Conservation (phyloP, 179 eudicot genomes). For the Spinacia oleracea region DNA sequence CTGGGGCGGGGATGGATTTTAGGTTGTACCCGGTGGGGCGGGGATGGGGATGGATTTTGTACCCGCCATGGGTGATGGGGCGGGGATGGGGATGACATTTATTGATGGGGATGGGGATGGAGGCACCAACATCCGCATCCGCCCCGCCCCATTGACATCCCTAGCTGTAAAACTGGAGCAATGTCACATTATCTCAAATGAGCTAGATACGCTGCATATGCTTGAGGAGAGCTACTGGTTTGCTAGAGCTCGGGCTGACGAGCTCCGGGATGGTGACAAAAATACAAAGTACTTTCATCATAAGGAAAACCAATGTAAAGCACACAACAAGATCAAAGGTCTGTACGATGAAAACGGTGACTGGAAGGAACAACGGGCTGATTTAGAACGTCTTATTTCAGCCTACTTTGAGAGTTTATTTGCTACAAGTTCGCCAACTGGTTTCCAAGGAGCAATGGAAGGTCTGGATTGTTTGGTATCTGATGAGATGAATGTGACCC, state of each 20-base stretch:
- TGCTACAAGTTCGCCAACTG: neutral
- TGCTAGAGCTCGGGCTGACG: neutral
- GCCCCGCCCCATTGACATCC: no score
- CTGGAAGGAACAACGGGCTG: slow-evolving; percentile 21
- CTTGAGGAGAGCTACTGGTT: neutral
- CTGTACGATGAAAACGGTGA: neutral
- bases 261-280: neutral
- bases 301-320: neutral
- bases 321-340: neutral
- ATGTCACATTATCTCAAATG: neutral
- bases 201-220: neutral
- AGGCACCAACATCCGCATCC: no score
- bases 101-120: no score
- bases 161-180: neutral
- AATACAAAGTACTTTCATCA: no score
- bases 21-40: no score
- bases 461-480: neutral
- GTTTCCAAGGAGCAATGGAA: neutral
- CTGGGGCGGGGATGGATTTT: no score
- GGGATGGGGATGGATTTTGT: no score
- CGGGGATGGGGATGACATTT: no score
- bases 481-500: no score
- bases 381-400: neutral
- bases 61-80: no score
- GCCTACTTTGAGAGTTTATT: neutral